These are phyloP conservation scores for Podospora appendiculata DNA, from an alignment of 495 filamentous ascomycete species.

Conservation along the genomic window DNA sequence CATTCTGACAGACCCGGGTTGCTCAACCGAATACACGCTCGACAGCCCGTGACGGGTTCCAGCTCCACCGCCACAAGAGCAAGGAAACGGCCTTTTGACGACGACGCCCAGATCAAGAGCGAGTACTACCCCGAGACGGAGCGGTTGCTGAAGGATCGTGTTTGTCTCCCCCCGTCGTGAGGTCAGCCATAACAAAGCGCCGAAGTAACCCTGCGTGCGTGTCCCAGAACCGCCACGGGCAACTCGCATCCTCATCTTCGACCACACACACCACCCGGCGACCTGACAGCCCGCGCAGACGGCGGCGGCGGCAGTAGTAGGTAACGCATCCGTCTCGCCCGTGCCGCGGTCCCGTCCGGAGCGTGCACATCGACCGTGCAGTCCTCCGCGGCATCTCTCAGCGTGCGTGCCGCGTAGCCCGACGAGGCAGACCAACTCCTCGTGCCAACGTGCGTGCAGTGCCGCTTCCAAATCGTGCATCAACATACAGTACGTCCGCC, in stretches of 20 bases:
- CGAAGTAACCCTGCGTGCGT: slow-evolving; percentile 3
- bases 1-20: no score
- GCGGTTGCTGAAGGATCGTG: slow-evolving; percentile 55
- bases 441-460: no score
- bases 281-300: slow-evolving; percentile 5
- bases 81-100: slow-evolving; percentile 58
- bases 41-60: slow-evolving; percentile 38
- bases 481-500: no score
- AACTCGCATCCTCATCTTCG: slow-evolving; percentile 62
- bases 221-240: slow-evolving; percentile 54
- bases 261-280: slow-evolving; percentile 63
- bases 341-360: slow-evolving; percentile 55
- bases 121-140: slow-evolving; percentile 63
- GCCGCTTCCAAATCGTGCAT: slow-evolving; percentile 69
- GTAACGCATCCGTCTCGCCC: not conserved
- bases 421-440: slow-evolving; percentile 55
- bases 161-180: slow-evolving; percentile 34
- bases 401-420: slow-evolving; percentile 35
- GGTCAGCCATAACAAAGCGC: slow-evolving; percentile 4
- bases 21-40: slow-evolving; percentile 24
- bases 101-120: slow-evolving; percentile 60
- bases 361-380: slow-evolving; percentile 72
- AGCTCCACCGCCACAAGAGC: slow-evolving; percentile 28
- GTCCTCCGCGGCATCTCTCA: slow-evolving; percentile 49
- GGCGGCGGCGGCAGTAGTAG: not conserved